phyloP scores from a whole-genome alignment of 306 rosid genomes.

The Vigna reflexopilosa region DNA sequence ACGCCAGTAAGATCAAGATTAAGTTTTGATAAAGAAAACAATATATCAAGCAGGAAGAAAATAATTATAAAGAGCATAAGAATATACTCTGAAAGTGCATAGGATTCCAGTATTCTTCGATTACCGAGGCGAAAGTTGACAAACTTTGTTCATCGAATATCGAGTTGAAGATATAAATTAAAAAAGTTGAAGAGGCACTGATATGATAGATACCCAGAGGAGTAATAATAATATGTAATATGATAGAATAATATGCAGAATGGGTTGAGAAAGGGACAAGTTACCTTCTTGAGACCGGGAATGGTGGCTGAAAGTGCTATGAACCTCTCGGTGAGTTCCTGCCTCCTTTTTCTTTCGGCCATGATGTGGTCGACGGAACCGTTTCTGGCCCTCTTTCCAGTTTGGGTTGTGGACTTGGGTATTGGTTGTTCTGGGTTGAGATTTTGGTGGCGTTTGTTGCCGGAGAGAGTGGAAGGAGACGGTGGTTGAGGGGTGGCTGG shows the following conservation, averaged over 20 bases:
- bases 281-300: constrained; percentile 53
- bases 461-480: background rate
- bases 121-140: background rate
- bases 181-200: too few relatives aligned
- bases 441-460: constrained; percentile 11
- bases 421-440: background rate
- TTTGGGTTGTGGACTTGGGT: background rate
- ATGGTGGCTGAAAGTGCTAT: constrained; percentile 51
- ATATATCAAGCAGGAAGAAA: too few relatives aligned
- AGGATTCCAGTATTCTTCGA: background rate
- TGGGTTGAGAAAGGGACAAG: background rate
- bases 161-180: too few relatives aligned
- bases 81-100: background rate
- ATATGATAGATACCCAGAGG: too few relatives aligned
- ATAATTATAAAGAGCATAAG: background rate
- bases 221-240: too few relatives aligned
- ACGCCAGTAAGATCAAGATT: background rate
- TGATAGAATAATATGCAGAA: too few relatives aligned
- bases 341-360: constrained; percentile 51
- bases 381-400: constrained; percentile 29
- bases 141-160: background rate
- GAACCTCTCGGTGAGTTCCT: constrained; percentile 36
- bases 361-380: constrained; percentile 40
- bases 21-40: background rate
- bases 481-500: background rate